Percentiles rank a stretch among this genome's conserved stretches.
Evolutionary conservation across 2,329 filamentous ascomycete species (phyloP).

Genomic region (Hymenoscyphus fructigenus): DNA sequence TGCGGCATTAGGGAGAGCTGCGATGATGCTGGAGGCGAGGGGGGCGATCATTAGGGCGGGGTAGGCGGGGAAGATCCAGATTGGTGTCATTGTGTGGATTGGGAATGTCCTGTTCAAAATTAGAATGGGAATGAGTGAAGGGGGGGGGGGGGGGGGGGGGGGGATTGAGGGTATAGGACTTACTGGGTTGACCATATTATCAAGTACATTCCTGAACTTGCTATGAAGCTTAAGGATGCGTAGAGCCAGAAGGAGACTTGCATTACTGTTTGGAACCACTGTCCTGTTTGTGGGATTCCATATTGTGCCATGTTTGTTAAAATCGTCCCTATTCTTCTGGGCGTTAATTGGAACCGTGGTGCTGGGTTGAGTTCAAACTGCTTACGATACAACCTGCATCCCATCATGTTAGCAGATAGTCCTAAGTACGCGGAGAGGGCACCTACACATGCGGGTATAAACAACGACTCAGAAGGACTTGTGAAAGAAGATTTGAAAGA

Average conservation of each 20-base stretch:
- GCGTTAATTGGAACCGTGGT: slow-evolving; percentile 32
- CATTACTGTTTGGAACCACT: slow-evolving; percentile 62
- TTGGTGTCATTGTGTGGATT: slow-evolving; percentile 81
- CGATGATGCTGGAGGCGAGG: slow-evolving; percentile 59
- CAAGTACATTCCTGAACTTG: slow-evolving; percentile 71
- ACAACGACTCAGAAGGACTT: slow-evolving; percentile 76
- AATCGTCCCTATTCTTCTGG: slow-evolving; percentile 66
- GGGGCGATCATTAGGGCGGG: slow-evolving; percentile 75
- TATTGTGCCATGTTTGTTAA: slow-evolving; percentile 79
- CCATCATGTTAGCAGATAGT: background rate
- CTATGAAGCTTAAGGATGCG: slow-evolving; percentile 62
- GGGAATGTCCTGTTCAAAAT: slow-evolving; percentile 48
- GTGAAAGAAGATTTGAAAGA: slow-evolving; percentile 70
- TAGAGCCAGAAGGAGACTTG: slow-evolving; percentile 75
- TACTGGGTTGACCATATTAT: slow-evolving; percentile 65
- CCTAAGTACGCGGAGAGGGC: background rate
- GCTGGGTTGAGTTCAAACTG: slow-evolving; percentile 45
- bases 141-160: no score
- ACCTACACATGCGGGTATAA: slow-evolving; percentile 66
- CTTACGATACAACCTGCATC: slow-evolving; percentile 46
- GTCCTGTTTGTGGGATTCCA: slow-evolving; percentile 59
- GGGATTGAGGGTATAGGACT: slow-evolving; percentile 19
- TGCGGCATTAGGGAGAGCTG: slow-evolving; percentile 25
- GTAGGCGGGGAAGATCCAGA: slow-evolving; percentile 87
- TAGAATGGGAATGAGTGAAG: background rate